These are phyloP conservation scores for Arthrobotrys musiformis DNA, from an alignment of 2,329 filamentous ascomycete genomes.

Conservation along the genomic window DNA sequence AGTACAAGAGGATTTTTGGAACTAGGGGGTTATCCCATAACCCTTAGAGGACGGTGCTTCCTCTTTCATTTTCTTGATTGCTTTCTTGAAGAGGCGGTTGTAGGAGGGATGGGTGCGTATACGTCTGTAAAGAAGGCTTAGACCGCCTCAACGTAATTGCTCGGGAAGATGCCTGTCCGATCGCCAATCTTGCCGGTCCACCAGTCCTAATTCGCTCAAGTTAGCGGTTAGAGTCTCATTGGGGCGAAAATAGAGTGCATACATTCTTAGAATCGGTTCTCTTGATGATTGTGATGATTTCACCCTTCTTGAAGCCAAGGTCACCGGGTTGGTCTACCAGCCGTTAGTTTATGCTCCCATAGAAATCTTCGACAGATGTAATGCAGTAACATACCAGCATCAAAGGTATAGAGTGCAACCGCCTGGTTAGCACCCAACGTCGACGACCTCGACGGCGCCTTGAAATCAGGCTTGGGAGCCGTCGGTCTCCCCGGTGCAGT, in stretches of 20 bases:
- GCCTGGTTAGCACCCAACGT: slow-evolving; percentile 77
- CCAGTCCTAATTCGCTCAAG: slow-evolving; percentile 55
- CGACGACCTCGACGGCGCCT: slow-evolving; percentile 65
- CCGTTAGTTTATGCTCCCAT: background rate
- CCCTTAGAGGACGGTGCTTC: background rate
- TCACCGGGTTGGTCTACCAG: slow-evolving; percentile 80
- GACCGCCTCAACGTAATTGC: slow-evolving; percentile 61
- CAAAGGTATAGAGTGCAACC: slow-evolving; percentile 90
- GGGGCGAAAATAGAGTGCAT: slow-evolving; percentile 60
- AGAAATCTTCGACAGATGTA: background rate
- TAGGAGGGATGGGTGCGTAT: background rate
- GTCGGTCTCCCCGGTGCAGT: slow-evolving; percentile 79
- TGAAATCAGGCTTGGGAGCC: slow-evolving; percentile 88
- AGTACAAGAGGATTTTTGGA: background rate
- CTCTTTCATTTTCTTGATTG: background rate
- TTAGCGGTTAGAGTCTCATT: slow-evolving; percentile 25
- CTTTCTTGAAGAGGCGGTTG: background rate
- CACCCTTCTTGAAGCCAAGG: slow-evolving; percentile 95
- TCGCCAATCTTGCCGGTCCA: slow-evolving; percentile 90
- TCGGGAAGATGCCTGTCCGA: slow-evolving; percentile 88
- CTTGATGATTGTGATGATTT: slow-evolving; percentile 93
- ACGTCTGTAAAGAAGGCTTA: slow-evolving; percentile 38
- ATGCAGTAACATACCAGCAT: slow-evolving; percentile 69
- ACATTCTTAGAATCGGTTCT: slow-evolving; percentile 89
- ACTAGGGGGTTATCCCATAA: background rate